Percentiles rank a stretch among this genome's conserved stretches.
Conservation (phyloP, 805 yeast species). For the Pichia cabralensis region DNA sequence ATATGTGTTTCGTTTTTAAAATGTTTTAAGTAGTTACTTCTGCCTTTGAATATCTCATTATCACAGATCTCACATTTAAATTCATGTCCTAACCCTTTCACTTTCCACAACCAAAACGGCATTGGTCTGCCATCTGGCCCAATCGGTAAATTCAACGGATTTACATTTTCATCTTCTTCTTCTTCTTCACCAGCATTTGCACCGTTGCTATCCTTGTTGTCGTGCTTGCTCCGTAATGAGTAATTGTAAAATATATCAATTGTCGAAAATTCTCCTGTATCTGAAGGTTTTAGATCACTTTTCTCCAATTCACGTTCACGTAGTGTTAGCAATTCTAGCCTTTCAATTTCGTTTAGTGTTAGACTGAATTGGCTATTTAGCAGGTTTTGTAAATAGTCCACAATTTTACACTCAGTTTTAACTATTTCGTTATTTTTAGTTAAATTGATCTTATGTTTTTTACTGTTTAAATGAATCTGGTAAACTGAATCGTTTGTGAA, state of each 20-base stretch:
- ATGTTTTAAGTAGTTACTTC: constrained; percentile 62
- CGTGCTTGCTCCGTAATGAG: no score
- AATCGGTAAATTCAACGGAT: constrained; percentile 55
- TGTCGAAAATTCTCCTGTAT: constrained; percentile 3
- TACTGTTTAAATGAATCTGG: constrained; percentile 60
- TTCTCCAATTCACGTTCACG: constrained; percentile 54
- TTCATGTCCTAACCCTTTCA: constrained; percentile 71
- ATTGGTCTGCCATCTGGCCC: constrained; percentile 90
- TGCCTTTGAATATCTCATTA: constrained; percentile 59
- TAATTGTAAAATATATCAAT: constrained; percentile 16
- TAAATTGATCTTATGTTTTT: constrained; percentile 49
- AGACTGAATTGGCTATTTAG: constrained; percentile 29
- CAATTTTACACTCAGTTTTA: constrained; percentile 3
- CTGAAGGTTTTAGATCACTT: constrained; percentile 24
- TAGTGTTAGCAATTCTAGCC: constrained; percentile 58
- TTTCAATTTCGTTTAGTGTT: constrained; percentile 56
- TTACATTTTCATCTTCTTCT: constrained; percentile 25
- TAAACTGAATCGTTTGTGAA: constrained; percentile 61
- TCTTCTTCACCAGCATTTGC: constrained; percentile 17
- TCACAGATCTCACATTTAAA: constrained; percentile 86
- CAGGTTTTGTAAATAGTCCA: constrained; percentile 16
- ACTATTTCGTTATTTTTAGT: background rate
- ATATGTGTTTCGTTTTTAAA: constrained; percentile 63
- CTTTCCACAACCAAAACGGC: constrained; percentile 86
- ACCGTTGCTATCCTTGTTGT: no score